Conservation (phyloP, 106 monocot genomes). For the Dendrobium chrysotoxum region DNA sequence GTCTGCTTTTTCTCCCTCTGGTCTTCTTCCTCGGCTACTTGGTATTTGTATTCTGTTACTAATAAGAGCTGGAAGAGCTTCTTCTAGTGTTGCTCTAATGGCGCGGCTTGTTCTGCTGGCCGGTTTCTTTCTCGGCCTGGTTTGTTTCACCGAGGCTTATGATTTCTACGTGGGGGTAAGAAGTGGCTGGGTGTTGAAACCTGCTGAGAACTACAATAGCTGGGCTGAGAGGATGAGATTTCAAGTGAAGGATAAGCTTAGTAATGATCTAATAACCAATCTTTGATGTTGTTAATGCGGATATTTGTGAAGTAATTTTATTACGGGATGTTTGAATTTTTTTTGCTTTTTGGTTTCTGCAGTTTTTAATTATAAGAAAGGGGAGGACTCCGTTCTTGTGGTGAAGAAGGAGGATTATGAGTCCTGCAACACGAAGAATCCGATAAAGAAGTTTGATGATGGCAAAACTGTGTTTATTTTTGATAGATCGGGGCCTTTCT, state of each 20-base stretch:
- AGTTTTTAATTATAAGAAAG: slow-evolving; percentile 79
- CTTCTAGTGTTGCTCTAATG: background rate
- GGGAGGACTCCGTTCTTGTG: slow-evolving; percentile 47
- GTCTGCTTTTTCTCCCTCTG: background rate
- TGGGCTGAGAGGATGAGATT: slow-evolving; percentile 20
- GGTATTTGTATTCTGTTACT: background rate
- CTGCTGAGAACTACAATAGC: slow-evolving; percentile 7
- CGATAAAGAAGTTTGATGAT: slow-evolving; percentile 23
- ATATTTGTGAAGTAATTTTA: background rate
- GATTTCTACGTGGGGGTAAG: slow-evolving; percentile 23
- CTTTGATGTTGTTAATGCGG: no score
- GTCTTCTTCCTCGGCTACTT: background rate
- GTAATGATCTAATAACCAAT: background rate
- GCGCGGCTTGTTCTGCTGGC: slow-evolving; percentile 4
- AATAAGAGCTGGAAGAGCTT: background rate
- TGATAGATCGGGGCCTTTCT: slow-evolving; percentile 56
- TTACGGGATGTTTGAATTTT: background rate
- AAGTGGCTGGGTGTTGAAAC: slow-evolving; percentile 9
- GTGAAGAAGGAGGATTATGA: slow-evolving; percentile 45
- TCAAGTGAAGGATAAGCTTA: slow-evolving; percentile 18
- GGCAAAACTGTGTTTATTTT: slow-evolving; percentile 47
- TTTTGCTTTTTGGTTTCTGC: background rate
- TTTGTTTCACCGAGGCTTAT: background rate
- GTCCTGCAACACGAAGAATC: slow-evolving; percentile 45
- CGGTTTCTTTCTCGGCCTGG: background rate